phyloP scores from a whole-genome alignment of 108 stramenopile genomes.

The Aurantiochytrium sp. region DNA sequence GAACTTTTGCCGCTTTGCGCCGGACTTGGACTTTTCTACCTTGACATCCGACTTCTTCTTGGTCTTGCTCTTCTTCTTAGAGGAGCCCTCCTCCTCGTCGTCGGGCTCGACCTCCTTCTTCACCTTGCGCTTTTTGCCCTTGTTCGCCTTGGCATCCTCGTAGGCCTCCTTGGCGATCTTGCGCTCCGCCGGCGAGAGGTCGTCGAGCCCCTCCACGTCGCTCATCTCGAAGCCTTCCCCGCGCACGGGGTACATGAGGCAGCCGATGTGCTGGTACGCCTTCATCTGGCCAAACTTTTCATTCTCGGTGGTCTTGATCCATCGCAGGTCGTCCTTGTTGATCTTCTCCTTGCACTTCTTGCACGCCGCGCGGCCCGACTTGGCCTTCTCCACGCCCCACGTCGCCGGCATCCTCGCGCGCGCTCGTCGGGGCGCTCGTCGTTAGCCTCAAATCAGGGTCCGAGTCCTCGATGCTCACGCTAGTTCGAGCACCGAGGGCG shows the following conservation, averaged over 20 bases:
- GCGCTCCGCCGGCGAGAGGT: not conserved
- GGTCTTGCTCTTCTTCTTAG: not conserved
- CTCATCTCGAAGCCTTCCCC: not conserved
- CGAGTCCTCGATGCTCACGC: too few relatives aligned
- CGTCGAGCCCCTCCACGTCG: not conserved
- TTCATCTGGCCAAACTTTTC: not conserved
- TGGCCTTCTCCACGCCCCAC: constrained; percentile 58
- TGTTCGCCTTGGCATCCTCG: not conserved
- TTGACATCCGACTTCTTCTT: not conserved
- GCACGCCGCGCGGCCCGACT: constrained; percentile 62
- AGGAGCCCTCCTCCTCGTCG: not conserved
- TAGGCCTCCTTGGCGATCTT: not conserved
- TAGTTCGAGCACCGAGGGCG: too few relatives aligned
- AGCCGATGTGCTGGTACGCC: not conserved
- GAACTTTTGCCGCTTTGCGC: not conserved
- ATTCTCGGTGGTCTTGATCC: constrained; percentile 8
- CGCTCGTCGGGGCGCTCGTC: too few relatives aligned
- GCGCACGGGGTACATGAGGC: not conserved
- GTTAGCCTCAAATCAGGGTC: too few relatives aligned
- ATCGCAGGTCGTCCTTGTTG: constrained; percentile 57
- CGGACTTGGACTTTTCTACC: not conserved
- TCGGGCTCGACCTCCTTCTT: not conserved
- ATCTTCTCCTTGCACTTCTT: constrained; percentile 71
- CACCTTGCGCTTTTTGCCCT: not conserved
- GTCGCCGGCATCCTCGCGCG: constrained; percentile 29